These are phyloP conservation scores for Acanthamoeba castellanii DNA, from an alignment of 208 protist genomes.

Conservation along the genomic window DNA sequence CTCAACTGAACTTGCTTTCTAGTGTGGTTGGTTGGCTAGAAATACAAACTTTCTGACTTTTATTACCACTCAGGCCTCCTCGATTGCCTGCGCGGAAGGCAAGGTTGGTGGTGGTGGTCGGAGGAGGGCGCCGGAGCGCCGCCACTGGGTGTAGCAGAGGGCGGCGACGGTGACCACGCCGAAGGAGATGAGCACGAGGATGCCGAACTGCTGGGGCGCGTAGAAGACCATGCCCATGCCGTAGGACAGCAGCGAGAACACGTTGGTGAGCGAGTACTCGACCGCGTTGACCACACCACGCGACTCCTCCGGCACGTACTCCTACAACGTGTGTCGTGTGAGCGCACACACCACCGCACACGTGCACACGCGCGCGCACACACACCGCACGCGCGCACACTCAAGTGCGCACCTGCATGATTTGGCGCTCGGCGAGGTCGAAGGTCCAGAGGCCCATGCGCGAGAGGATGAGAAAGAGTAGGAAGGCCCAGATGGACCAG, in stretches of 20 bases:
- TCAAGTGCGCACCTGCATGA: constrained; percentile 18
- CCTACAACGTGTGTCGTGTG: neutral
- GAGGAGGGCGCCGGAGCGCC: neutral
- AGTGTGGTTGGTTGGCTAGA: too few relatives aligned
- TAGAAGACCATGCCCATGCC: constrained; percentile 54
- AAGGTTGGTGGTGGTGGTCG: too few relatives aligned
- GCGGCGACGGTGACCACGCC: constrained; percentile 21
- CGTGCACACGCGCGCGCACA: neutral
- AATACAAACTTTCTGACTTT: too few relatives aligned
- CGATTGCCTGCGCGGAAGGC: too few relatives aligned
- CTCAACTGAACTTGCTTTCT: neutral
- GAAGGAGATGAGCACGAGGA: constrained; percentile 60
- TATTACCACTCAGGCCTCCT: too few relatives aligned
- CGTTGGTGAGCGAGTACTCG: constrained; percentile 64
- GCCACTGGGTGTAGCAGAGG: constrained; percentile 24
- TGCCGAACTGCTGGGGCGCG: constrained; percentile 34
- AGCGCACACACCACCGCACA: neutral
- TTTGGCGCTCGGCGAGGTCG: constrained; percentile 62
- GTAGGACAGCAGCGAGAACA: constrained; percentile 68
- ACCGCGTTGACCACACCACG: constrained; percentile 49
- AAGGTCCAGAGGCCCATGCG: constrained; percentile 57
- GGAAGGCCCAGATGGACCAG: constrained; percentile 62
- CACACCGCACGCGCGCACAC: too few relatives aligned
- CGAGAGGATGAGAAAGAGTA: constrained; percentile 50
- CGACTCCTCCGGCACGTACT: constrained; percentile 44